Percentiles rank a stretch among this genome's conserved stretches.
phyloP scores from a whole-genome alignment of 2,329 filamentous ascomycete genomes.

The Capronia americana region DNA sequence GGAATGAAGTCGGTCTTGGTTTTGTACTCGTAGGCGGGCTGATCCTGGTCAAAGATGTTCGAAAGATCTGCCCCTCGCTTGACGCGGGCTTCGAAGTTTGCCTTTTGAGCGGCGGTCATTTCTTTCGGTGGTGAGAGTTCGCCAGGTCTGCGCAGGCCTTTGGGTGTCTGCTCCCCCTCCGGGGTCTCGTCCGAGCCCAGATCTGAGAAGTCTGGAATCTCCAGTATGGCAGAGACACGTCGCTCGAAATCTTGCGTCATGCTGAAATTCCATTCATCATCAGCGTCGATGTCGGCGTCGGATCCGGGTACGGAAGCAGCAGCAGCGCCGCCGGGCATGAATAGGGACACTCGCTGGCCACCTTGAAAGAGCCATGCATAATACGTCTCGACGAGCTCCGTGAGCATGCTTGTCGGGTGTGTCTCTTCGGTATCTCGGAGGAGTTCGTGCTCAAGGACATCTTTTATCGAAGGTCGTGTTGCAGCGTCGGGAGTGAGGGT shows the following conservation, averaged over 20 bases:
- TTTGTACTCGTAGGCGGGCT: constrained; percentile 65
- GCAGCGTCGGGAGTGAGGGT: constrained; percentile 52
- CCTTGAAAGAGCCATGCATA: constrained; percentile 57
- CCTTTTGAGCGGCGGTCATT: constrained; percentile 54
- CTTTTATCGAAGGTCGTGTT: constrained; percentile 54
- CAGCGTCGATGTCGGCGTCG: constrained; percentile 50
- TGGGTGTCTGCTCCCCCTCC: constrained; percentile 49
- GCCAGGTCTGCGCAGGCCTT: constrained; percentile 33
- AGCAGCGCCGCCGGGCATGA: constrained; percentile 64
- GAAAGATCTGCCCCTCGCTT: constrained; percentile 63
- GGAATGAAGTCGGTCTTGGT: constrained; percentile 58
- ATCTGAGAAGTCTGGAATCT: constrained; percentile 43
- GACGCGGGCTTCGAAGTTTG: constrained; percentile 63
- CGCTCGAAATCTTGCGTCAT: constrained; percentile 67
- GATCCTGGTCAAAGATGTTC: constrained; percentile 63
- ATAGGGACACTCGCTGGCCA: constrained; percentile 62
- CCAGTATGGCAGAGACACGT: constrained; percentile 54
- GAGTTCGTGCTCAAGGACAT: constrained; percentile 55
- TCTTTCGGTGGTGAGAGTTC: constrained; percentile 41
- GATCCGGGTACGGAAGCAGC: constrained; percentile 57
- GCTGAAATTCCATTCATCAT: constrained; percentile 70
- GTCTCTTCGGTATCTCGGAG: constrained; percentile 51
- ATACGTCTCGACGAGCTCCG: constrained; percentile 55
- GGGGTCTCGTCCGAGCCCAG: constrained; percentile 53
- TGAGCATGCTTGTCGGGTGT: constrained; percentile 53